Percentiles rank a stretch among this genome's conserved stretches.
Evolutionary conservation across 2,329 filamentous ascomycete genomes (phyloP).

Genomic region (Phialophora macrospora): DNA sequence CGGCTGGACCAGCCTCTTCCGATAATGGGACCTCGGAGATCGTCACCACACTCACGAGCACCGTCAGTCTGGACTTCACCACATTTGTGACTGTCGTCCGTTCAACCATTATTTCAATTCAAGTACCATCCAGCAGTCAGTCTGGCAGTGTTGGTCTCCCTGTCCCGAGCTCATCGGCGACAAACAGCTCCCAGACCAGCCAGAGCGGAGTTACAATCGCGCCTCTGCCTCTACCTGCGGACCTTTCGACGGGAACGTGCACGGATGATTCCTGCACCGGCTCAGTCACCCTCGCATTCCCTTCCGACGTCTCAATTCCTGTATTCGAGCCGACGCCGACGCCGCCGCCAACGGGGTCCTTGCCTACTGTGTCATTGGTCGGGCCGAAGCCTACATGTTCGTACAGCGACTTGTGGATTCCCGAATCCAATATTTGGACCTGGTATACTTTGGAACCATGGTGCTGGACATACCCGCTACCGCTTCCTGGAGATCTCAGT

Average conservation of each 20-base stretch:
- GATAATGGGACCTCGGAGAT: constrained; percentile 7
- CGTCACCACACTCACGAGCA: constrained; percentile 16
- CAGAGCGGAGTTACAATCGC: neutral
- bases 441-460: constrained; percentile 5
- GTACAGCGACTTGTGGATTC: constrained; percentile 1
- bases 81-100: constrained; percentile 23
- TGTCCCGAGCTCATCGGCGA: neutral
- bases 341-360: neutral
- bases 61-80: constrained; percentile 6
- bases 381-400: neutral
- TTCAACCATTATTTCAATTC: constrained; percentile 18
- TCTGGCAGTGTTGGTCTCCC: neutral
- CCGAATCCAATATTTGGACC: neutral
- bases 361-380: neutral
- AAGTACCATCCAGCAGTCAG: constrained; percentile 4
- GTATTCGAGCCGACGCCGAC: neutral
- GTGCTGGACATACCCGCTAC: constrained; percentile 7
- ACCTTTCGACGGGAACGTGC: constrained; percentile 4
- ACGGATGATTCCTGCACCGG: constrained; percentile 2
- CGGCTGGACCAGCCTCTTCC: neutral
- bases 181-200: neutral
- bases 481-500: neutral
- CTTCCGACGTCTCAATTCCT: neutral
- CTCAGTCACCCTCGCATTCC: neutral
- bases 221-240: neutral